Conservation (phyloP, 352 stramenopile genomes). For the Nothophytophthora sp. region DNA sequence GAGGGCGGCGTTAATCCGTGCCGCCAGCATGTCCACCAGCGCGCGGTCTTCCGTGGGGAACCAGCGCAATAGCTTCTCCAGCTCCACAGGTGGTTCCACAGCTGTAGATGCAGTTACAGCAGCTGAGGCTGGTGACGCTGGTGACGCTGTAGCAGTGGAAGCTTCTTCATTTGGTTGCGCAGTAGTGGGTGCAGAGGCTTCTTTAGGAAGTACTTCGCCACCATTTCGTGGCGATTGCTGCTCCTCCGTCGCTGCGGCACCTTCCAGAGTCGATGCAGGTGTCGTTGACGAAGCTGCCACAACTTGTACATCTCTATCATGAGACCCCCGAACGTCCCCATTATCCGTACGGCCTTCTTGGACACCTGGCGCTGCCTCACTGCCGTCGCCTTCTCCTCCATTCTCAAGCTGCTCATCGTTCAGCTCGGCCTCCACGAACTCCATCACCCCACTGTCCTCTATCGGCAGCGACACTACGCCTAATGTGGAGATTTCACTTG, state of each 20-base stretch:
- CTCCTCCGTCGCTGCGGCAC: neutral
- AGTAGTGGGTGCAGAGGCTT: too few species aligned
- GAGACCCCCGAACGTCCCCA: neutral
- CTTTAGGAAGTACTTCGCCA: neutral
- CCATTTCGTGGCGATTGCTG: neutral
- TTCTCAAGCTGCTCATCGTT: too few species aligned
- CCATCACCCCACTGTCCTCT: too few species aligned
- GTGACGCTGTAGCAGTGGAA: conserved; percentile 3
- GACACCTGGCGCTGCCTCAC: neutral
- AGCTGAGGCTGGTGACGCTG: conserved; percentile 5
- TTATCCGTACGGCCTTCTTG: neutral
- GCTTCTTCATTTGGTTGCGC: too few species aligned
- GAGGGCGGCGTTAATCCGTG: conserved; percentile 29
- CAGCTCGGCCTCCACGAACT: too few species aligned
- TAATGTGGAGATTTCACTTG: too few species aligned
- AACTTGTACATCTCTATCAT: neutral
- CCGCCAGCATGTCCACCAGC: conserved; percentile 24
- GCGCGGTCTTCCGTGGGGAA: conserved; percentile 30
- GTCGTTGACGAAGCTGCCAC: neutral
- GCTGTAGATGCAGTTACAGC: too few species aligned
- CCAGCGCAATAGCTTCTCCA: conserved; percentile 31
- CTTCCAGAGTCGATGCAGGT: neutral
- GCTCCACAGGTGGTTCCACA: conserved; percentile 8
- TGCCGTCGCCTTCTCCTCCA: too few species aligned
- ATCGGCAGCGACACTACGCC: too few species aligned